These are phyloP conservation scores for Arthrobotrys musiformis DNA, from an alignment of 2,329 filamentous ascomycete species.

Conservation along the genomic window DNA sequence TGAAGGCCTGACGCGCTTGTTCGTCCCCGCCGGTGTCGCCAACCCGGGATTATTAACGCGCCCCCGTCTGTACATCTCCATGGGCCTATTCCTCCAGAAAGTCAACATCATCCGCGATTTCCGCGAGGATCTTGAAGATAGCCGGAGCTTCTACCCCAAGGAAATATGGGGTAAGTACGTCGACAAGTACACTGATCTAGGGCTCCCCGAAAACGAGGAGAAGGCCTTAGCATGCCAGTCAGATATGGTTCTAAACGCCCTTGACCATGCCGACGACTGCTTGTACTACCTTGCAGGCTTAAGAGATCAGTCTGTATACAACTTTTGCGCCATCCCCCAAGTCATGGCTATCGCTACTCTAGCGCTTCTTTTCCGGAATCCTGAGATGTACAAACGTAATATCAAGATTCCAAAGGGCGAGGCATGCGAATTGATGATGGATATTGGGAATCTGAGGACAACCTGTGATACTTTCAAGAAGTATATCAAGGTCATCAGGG, in stretches of 20 bases:
- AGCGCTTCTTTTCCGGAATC: conserved; percentile 91
- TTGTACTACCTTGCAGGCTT: conserved; percentile 97
- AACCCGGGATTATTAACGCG: conserved; percentile 84
- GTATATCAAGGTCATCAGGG: conserved; percentile 83
- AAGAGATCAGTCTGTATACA: conserved; percentile 96
- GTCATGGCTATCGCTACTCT: conserved; percentile 96
- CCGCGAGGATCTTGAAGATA: conserved; percentile 86
- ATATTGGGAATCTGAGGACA: conserved; percentile 86
- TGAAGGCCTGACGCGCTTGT: conserved; percentile 88
- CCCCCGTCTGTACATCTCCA: conserved; percentile 85
- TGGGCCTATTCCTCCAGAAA: conserved; percentile 98
- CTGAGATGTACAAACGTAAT: conserved; percentile 82
- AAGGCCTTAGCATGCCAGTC: conserved; percentile 86
- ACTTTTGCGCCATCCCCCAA: conserved; percentile 97
- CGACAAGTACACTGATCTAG: conserved; percentile 86
- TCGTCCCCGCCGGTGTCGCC: conserved; percentile 85
- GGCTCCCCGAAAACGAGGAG: conserved; percentile 80
- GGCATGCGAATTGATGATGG: conserved; percentile 88
- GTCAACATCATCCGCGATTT: conserved; percentile 98
- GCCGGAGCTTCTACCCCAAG: conserved; percentile 90
- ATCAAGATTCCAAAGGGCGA: conserved; percentile 97
- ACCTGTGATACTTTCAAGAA: conserved; percentile 83
- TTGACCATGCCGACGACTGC: conserved; percentile 89
- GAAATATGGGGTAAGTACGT: conserved; percentile 98
- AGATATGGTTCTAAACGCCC: conserved; percentile 91